Percentiles rank a stretch among this genome's conserved stretches.
phyloP scores from a whole-genome alignment of 23 red algal genomes.

The Gracilaria domingensis region DNA sequence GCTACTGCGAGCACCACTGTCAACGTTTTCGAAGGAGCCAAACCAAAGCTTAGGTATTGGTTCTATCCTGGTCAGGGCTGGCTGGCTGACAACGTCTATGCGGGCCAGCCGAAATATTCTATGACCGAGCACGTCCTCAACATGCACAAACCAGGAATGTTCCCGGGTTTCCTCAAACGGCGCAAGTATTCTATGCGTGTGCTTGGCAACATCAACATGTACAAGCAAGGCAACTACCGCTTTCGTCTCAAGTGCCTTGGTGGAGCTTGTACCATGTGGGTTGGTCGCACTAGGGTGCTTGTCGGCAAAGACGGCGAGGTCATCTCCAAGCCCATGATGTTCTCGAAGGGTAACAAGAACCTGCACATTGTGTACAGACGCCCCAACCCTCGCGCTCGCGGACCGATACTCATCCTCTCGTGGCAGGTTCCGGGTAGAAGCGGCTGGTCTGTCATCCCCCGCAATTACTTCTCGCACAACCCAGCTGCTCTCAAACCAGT shows the following conservation, averaged over 20 bases:
- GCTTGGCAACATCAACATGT: constrained; percentile 29
- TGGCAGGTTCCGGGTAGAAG: constrained; percentile 38
- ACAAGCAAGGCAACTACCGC: constrained; percentile 39
- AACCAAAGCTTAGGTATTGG: constrained; percentile 35
- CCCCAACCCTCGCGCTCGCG: background rate
- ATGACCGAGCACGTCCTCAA: constrained; percentile 27
- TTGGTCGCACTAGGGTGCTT: constrained; percentile 29
- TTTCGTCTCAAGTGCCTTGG: constrained; percentile 46
- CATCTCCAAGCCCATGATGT: constrained; percentile 50
- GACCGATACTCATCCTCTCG: constrained; percentile 39
- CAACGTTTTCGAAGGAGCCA: constrained; percentile 28
- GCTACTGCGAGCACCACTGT: constrained; percentile 56
- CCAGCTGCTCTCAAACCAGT: constrained; percentile 37
- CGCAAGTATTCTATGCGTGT: constrained; percentile 55
- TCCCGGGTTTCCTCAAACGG: background rate
- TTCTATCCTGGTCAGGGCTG: constrained; percentile 39
- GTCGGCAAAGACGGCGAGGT: constrained; percentile 12
- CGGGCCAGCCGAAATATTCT: constrained; percentile 36
- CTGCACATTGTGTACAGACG: constrained; percentile 47
- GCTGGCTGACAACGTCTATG: constrained; percentile 11
- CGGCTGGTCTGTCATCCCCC: constrained; percentile 31
- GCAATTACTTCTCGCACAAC: constrained; percentile 39
- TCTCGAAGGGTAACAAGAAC: constrained; percentile 32
- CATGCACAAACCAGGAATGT: constrained; percentile 3
- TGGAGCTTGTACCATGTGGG: constrained; percentile 37